Evolutionary conservation across 2,329 filamentous ascomycete genomes (phyloP).

Genomic region (Aspergillus brunneoviolaceus): DNA sequence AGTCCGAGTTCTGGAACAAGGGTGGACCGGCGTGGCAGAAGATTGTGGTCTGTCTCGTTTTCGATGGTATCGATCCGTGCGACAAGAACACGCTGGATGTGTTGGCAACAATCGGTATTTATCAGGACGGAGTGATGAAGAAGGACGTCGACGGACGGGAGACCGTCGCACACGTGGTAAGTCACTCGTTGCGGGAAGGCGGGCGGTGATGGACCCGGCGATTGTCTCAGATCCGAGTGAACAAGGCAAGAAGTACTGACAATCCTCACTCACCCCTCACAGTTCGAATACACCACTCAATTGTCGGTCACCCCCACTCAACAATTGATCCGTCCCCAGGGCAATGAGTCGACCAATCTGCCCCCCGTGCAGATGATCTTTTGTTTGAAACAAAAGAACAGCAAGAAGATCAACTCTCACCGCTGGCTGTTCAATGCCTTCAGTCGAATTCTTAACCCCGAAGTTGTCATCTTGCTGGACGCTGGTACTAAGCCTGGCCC

Average conservation of each 20-base stretch:
- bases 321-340: constrained; percentile 88
- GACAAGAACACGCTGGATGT: constrained; percentile 95
- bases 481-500: constrained; percentile 94
- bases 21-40: constrained; percentile 99
- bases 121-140: constrained; percentile 98
- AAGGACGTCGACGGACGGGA: constrained; percentile 96
- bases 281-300: constrained; percentile 96
- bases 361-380: constrained; percentile 99
- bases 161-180: constrained; percentile 80
- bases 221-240: not conserved
- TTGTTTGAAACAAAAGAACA: constrained; percentile 98
- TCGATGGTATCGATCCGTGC: constrained; percentile 96
- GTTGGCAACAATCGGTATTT: constrained; percentile 89
- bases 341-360: constrained; percentile 78
- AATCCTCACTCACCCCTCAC: not conserved
- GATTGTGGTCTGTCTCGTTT: constrained; percentile 95
- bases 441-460: constrained; percentile 92
- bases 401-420: constrained; percentile 99
- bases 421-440: constrained; percentile 99
- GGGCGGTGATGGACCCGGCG: not conserved
- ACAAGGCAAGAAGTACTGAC: not conserved
- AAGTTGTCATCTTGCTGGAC: constrained; percentile 93
- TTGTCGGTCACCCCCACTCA: constrained; percentile 96
- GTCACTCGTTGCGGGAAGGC: not conserved
- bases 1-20: constrained; percentile 99